These are phyloP conservation scores for Capronia americana DNA, from an alignment of 2,329 filamentous ascomycete genomes.

Conservation along the genomic window DNA sequence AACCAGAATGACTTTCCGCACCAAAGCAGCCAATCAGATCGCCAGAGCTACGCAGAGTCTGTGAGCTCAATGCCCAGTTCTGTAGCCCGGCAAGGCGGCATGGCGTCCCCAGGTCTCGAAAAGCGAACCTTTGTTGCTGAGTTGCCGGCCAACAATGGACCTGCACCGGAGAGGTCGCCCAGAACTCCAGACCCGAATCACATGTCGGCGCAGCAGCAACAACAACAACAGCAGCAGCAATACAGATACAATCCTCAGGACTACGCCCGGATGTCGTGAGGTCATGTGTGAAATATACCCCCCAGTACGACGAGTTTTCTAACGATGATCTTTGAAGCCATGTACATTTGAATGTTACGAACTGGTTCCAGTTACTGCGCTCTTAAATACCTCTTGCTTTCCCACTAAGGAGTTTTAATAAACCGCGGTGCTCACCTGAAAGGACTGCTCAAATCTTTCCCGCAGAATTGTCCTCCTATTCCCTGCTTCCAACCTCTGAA, in stretches of 20 bases:
- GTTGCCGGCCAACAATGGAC: slow-evolving; percentile 22
- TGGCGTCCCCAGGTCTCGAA: slow-evolving; percentile 29
- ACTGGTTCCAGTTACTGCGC: neutral
- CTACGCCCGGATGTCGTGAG: slow-evolving; percentile 33
- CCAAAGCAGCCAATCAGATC: slow-evolving; percentile 29
- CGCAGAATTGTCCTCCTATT: neutral
- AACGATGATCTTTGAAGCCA: slow-evolving; percentile 15
- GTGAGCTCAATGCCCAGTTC: slow-evolving; percentile 33
- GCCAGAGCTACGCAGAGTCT: slow-evolving; percentile 33
- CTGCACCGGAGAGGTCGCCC: slow-evolving; percentile 19
- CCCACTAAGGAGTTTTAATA: neutral
- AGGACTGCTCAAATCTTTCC: neutral
- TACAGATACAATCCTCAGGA: slow-evolving; percentile 36
- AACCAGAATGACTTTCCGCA: slow-evolving; percentile 26
- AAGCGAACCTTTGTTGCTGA: slow-evolving; percentile 33
- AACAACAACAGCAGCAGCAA: slow-evolving; percentile 27
- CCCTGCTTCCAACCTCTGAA: neutral
- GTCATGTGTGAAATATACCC: neutral
- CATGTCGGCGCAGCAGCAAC: slow-evolving; percentile 19
- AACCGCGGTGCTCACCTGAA: neutral
- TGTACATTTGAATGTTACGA: slow-evolving; percentile 13
- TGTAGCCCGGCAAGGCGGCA: slow-evolving; percentile 17
- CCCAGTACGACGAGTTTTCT: slow-evolving; percentile 17
- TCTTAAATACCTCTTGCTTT: neutral
- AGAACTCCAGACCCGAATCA: slow-evolving; percentile 28